These are phyloP conservation scores for Termitomyces titanicus DNA, from an alignment of 768 basidiomycete genomes.

Conservation along the genomic window DNA sequence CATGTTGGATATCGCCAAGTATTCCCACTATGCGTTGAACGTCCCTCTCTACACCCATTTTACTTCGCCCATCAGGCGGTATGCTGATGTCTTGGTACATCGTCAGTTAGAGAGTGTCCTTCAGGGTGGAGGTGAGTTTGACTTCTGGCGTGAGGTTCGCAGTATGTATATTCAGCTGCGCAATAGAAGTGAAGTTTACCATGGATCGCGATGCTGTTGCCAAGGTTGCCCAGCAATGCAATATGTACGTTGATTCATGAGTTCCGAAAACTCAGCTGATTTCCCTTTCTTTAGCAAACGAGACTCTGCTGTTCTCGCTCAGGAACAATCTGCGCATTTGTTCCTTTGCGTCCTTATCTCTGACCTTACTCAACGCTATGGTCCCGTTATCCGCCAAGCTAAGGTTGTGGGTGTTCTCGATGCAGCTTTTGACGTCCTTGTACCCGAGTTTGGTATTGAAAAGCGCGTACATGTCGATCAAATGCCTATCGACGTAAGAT, in stretches of 20 bases:
- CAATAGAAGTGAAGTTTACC: conserved; percentile 82
- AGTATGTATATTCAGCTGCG: conserved; percentile 8
- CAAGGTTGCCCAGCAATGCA: conserved; percentile 97
- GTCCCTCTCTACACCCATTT: conserved; percentile 92
- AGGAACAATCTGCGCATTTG: conserved; percentile 94
- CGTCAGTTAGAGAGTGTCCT: conserved; percentile 92
- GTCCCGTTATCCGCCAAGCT: conserved; percentile 94
- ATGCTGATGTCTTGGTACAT: conserved; percentile 93
- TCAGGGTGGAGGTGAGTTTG: conserved; percentile 57
- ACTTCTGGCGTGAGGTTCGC: neutral
- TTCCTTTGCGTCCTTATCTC: conserved; percentile 94
- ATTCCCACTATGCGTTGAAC: conserved; percentile 88
- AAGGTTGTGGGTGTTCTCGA: conserved; percentile 95
- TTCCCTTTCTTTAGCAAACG: conserved; percentile 50
- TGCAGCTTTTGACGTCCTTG: conserved; percentile 93
- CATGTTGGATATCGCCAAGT: conserved; percentile 99
- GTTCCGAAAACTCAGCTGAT: conserved; percentile 2
- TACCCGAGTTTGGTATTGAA: conserved; percentile 98
- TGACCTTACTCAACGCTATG: conserved; percentile 91
- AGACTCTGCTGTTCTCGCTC: conserved; percentile 87
- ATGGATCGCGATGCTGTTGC: conserved; percentile 99
- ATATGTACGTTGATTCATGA: conserved; percentile 60
- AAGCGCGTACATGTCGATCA: conserved; percentile 98
- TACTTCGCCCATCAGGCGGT: conserved; percentile 89
- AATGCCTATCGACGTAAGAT: conserved; percentile 92